Evolutionary conservation across 148 eudicot species (phyloP).

Genomic region (Simmondsia chinensis): DNA sequence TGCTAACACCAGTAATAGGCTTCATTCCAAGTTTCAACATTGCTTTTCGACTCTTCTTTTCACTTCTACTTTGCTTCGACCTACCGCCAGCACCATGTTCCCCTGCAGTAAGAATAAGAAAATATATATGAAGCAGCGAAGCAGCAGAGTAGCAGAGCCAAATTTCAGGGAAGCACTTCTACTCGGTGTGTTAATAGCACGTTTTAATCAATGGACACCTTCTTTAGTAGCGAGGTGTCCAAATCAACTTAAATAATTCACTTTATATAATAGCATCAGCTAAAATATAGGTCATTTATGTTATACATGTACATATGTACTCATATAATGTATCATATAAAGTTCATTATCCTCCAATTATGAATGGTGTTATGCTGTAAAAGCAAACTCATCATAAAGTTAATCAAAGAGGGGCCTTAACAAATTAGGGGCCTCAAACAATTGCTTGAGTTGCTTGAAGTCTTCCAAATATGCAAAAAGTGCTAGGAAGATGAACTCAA

Average conservation of each 20-base stretch:
- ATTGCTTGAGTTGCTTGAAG: no score
- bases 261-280: no score
- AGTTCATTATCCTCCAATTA: no score
- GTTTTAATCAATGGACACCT: not conserved
- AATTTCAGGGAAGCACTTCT: no score
- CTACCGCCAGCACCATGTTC: conserved; percentile 40
- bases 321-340: not conserved
- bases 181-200: not conserved
- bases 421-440: no score
- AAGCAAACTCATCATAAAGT: no score
- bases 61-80: conserved; percentile 81
- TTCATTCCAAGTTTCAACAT: conserved; percentile 91
- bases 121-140: not conserved
- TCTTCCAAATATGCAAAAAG: no score
- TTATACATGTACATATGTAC: no score
- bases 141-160: not conserved
- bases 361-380: no score
- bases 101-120: conserved; percentile 15
- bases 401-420: no score
- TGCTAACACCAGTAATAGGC: conserved; percentile 64
- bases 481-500: no score
- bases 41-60: conserved; percentile 78
- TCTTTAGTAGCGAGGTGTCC: not conserved
- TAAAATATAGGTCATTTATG: no score
- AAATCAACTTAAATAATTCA: not conserved